These are phyloP conservation scores for Cupressus sempervirens DNA, from an alignment of 75 land plant genomes.

Conservation along the genomic window DNA sequence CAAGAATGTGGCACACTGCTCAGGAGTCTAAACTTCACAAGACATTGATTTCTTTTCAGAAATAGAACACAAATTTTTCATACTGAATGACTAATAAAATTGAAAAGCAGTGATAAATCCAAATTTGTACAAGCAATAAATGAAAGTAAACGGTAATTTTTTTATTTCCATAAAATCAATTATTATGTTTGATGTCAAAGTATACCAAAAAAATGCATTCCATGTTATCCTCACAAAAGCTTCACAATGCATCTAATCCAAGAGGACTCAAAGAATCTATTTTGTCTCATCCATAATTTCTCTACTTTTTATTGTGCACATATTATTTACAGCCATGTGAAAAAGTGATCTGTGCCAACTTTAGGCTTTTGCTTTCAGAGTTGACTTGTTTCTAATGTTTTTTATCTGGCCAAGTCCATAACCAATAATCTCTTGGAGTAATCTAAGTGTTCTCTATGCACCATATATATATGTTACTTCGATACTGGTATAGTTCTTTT, in stretches of 20 bases:
- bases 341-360: background rate
- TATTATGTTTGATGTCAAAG: background rate
- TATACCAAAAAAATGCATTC: background rate
- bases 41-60: background rate
- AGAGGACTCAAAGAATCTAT: background rate
- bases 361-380: background rate
- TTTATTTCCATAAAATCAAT: background rate
- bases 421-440: background rate
- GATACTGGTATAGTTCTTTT: background rate
- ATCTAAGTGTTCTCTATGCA: background rate
- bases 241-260: background rate
- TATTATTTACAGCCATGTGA: background rate
- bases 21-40: background rate
- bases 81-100: background rate
- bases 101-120: background rate
- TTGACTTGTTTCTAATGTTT: background rate
- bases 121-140: background rate
- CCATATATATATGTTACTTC: background rate
- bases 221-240: background rate
- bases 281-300: background rate
- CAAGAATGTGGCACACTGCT: background rate
- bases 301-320: background rate
- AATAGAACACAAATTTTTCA: background rate
- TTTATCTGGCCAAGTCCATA: background rate
- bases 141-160: background rate